Conservation (phyloP, 768 basidiomycete species). For the Suillus plorans region DNA sequence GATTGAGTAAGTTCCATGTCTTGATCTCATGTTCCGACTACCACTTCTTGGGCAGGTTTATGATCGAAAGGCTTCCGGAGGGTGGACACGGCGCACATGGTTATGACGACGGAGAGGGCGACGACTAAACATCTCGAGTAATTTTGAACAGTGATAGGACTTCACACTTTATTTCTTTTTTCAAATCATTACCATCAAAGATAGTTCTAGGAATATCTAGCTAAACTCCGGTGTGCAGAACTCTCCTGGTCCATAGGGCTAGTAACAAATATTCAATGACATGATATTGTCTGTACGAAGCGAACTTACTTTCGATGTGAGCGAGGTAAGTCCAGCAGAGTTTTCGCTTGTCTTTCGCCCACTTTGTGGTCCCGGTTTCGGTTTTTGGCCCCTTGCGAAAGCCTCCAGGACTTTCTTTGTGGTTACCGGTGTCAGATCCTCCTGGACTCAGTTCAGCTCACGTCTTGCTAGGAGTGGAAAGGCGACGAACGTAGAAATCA, state of each 20-base stretch:
- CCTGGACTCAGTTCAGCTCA: conserved; percentile 42
- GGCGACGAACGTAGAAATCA: conserved; percentile 85
- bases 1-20: conserved; percentile 56
- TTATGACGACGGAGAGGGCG: conserved; percentile 81
- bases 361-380: conserved; percentile 92
- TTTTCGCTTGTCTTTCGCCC: conserved; percentile 89
- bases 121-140: conserved; percentile 50
- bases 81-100: conserved; percentile 70
- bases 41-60: conserved; percentile 46
- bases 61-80: conserved; percentile 69
- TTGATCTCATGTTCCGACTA: conserved; percentile 10
- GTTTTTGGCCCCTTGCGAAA: conserved; percentile 79
- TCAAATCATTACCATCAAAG: conserved; percentile 2
- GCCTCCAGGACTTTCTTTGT: conserved; percentile 80
- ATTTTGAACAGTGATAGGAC: neutral
- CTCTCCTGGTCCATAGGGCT: conserved; percentile 96
- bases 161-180: neutral
- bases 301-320: conserved; percentile 64
- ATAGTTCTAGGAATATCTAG: conserved; percentile 38
- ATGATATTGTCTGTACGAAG: conserved; percentile 10
- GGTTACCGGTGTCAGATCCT: conserved; percentile 77
- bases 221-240: conserved; percentile 84
- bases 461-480: neutral
- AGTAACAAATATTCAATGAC: conserved; percentile 6
- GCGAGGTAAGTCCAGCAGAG: conserved; percentile 83